Conservation (phyloP, 208 protist genomes). For the Trypanosoma rangeli region DNA sequence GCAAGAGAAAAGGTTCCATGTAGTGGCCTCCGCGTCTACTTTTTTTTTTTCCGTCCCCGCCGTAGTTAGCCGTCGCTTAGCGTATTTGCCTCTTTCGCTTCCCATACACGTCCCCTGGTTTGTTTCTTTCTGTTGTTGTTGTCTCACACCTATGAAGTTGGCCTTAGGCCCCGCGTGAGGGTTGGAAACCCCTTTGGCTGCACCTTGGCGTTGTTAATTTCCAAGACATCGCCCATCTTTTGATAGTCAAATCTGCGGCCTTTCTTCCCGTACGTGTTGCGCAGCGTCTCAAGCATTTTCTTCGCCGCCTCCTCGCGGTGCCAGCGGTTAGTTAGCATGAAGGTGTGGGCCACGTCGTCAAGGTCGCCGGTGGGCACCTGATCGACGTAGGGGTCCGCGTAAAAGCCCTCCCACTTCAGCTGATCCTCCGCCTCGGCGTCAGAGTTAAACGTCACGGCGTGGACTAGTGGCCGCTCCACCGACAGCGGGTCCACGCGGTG, state of each 20-base stretch:
- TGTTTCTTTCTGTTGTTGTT: conserved; percentile 10
- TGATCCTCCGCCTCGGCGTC: conserved; percentile 86
- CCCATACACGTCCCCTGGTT: background rate
- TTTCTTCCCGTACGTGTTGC: conserved; percentile 78
- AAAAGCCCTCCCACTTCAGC: conserved; percentile 90
- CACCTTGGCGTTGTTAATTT: conserved; percentile 91
- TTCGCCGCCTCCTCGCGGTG: conserved; percentile 89
- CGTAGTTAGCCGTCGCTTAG: background rate
- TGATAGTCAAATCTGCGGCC: conserved; percentile 83
- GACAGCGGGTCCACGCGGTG: conserved; percentile 63
- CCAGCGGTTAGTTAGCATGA: conserved; percentile 84
- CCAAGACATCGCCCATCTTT: conserved; percentile 91
- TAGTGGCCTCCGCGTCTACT: background rate
- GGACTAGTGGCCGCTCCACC: conserved; percentile 81
- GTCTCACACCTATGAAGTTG: background rate
- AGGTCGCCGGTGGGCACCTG: conserved; percentile 81
- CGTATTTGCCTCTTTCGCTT: background rate
- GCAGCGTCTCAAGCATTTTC: conserved; percentile 84
- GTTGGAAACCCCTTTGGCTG: conserved; percentile 89
- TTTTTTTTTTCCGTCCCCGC: background rate
- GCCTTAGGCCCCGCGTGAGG: conserved; percentile 66
- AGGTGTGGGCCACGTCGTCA: conserved; percentile 81
- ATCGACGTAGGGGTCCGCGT: conserved; percentile 81
- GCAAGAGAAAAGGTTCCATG: background rate
- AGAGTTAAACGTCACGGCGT: conserved; percentile 85